Base-by-base conservation (phyloP, 2,329 filamentous ascomycete genomes). In the Venturia pyrina region DNA sequence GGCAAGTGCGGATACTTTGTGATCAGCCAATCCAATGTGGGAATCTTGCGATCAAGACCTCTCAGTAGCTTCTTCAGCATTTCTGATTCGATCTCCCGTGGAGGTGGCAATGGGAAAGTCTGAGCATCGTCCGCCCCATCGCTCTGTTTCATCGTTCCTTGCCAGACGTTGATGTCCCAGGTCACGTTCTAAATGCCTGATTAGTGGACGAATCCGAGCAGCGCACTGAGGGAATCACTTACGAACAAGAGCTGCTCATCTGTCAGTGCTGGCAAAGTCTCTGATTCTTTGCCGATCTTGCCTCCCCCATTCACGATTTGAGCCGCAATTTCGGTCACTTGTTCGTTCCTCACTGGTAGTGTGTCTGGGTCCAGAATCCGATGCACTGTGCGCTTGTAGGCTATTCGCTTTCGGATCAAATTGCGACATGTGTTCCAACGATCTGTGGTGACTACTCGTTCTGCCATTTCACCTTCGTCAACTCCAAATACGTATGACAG, bases 131-230 rank as follows among this genome's bases (percentile, higher is more conserved):
- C 48, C 48, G 48, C 48, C 10, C 48, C 48, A 24, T 28, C 53
- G 32, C 15, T 19, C 53, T 59, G 53, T 37, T 19, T 59, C 53
- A 59, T 59, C 32, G 32, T 59, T 59, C 53, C 53, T 59, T 13
- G 53, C 53, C 53, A 59, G 53, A 59, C 19, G 53, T 59, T 19
- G 32, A 59, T 34, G 53, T 59, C 28, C 53, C 53, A 59, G 53
- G 28, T 59, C 5, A 59, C 53, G 28, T 59, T 59, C 53, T 59
- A 21, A 2, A 37, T 19, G n/a, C 1, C 32, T 21, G 17, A 21
- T 59, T 37, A 59, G 32, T 13, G 15, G 8, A 37, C 17, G 37
- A 21, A 28, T 21, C 10, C 34, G 7, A 37, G 32, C 28, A 4
- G 13, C 19, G 32, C 5, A 5, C 5, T n/a, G 53, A 21, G 28